Conservation (phyloP, 305 asterid genomes). For the Rubia tinctorum region DNA sequence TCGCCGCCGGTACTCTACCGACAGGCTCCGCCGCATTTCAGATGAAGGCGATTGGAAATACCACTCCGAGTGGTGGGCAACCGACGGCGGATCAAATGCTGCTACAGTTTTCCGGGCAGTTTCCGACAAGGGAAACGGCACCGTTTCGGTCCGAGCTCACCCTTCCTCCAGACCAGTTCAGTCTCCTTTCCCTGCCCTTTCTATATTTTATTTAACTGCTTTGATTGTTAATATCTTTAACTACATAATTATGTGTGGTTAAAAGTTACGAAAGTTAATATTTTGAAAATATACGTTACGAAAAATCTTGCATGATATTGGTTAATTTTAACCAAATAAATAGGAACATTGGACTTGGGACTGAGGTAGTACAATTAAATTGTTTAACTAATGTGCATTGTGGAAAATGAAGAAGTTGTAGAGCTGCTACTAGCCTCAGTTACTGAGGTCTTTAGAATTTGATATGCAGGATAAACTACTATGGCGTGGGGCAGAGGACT, state of each 20-base stretch:
- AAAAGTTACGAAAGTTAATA: background rate
- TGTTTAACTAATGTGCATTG: background rate
- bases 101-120: slow-evolving; percentile 52
- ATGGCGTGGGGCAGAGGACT: slow-evolving; percentile 60
- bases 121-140: slow-evolving; percentile 78
- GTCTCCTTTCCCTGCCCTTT: background rate
- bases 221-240: background rate
- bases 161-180: slow-evolving; percentile 76
- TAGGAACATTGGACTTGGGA: no score
- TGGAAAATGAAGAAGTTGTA: background rate
- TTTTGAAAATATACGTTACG: background rate
- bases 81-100: slow-evolving; percentile 23
- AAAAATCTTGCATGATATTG: background rate
- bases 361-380: no score
- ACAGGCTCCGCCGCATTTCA: slow-evolving; percentile 37
- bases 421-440: background rate
- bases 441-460: slow-evolving; percentile 1
- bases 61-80: slow-evolving; percentile 81
- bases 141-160: slow-evolving; percentile 65
- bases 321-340: background rate
- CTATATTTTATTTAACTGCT: background rate
- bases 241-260: background rate
- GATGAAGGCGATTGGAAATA: slow-evolving; percentile 92
- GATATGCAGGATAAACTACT: slow-evolving; percentile 48
- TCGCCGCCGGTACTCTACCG: slow-evolving; percentile 52